Conservation (phyloP, 768 basidiomycete species). For the Amanita inopinata region DNA sequence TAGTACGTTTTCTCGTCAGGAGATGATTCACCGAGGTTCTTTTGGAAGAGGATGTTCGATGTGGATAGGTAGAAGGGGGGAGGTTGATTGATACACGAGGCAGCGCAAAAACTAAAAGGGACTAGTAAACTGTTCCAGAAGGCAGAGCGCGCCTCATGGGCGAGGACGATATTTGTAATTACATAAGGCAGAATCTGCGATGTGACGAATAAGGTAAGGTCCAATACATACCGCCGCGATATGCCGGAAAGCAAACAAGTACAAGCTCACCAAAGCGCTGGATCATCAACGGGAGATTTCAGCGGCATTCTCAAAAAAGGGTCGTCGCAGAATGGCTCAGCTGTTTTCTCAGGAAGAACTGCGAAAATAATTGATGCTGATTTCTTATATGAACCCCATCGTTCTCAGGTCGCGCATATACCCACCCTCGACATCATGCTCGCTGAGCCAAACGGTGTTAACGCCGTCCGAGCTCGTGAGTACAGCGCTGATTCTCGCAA, state of each 20-base stretch:
- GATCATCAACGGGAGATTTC: not conserved
- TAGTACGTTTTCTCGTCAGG: too few species aligned
- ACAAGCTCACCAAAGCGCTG: not conserved
- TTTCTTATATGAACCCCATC: constrained; percentile 2
- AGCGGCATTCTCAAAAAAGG: constrained; percentile 4
- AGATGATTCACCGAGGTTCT: too few species aligned
- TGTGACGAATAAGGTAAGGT: too few species aligned
- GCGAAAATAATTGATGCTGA: not conserved
- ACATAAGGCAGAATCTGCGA: too few species aligned
- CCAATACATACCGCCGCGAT: too few species aligned
- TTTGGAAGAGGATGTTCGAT: too few species aligned
- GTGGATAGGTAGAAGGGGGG: too few species aligned
- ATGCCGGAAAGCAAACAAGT: not conserved
- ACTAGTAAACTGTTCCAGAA: too few species aligned
- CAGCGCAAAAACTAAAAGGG: too few species aligned
- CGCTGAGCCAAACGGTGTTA: not conserved
- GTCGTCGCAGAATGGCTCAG: not conserved
- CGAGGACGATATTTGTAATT: too few species aligned
- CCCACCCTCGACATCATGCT: constrained; percentile 1
- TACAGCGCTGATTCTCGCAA: not conserved
- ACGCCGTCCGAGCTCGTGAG: not conserved
- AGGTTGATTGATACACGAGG: too few species aligned
- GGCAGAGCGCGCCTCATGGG: too few species aligned
- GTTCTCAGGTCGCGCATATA: constrained; percentile 2
- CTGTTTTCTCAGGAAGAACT: constrained; percentile 4